Conservation (phyloP, 2,329 filamentous ascomycete species). For the Botrytis pseudocinerea region DNA sequence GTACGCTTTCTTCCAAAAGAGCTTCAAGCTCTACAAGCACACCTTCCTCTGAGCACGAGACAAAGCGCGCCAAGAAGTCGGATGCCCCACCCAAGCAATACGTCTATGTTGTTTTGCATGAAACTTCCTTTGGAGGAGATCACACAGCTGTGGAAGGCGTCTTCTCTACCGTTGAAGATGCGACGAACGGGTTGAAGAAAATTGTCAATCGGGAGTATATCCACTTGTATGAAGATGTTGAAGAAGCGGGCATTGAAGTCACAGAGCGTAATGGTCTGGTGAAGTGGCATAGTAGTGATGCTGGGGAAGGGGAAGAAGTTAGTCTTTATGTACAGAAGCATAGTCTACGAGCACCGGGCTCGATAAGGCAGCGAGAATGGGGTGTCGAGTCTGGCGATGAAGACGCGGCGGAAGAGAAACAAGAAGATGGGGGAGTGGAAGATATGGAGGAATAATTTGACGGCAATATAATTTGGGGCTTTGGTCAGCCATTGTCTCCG, state of each 20-base stretch:
- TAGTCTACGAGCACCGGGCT: background rate
- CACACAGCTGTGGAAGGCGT: background rate
- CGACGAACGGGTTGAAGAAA: background rate
- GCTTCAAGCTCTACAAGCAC: background rate
- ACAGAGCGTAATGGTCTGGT: conserved; percentile 3
- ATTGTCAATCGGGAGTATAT: background rate
- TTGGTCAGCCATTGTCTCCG: background rate
- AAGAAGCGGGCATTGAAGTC: background rate
- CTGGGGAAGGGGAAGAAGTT: background rate
- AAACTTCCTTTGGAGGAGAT: background rate
- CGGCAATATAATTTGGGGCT: background rate
- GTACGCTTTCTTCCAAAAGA: background rate
- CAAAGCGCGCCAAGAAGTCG: background rate
- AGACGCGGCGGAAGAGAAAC: background rate
- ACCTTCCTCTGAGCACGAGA: background rate
- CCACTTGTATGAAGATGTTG: background rate
- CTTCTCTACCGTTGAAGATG: conserved; percentile 2
- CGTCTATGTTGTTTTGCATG: background rate
- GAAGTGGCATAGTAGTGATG: background rate
- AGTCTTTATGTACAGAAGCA: background rate
- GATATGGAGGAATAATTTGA: background rate
- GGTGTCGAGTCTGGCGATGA: background rate
- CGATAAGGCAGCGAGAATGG: background rate
- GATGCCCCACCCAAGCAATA: background rate
- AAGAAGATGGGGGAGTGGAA: background rate